A percentile compares a stretch with the other conserved stretches of the same genome.
phyloP scores from a whole-genome alignment of 2,329 filamentous ascomycete species.

The Ceratocystis papillata region DNA sequence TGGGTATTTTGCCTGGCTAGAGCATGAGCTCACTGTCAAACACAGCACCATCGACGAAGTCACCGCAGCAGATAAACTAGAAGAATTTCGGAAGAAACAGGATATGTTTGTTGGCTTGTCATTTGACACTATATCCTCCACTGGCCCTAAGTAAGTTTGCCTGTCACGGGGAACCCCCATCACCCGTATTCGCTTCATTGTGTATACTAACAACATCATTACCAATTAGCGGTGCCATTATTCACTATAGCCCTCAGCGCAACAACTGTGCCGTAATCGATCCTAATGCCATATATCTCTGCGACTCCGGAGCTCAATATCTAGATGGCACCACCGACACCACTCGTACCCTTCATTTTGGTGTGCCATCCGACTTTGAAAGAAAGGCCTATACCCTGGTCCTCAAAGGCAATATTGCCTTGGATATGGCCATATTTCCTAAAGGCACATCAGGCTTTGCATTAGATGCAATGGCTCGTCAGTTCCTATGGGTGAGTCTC shows the following conservation, averaged over 20 bases:
- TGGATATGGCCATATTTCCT: slow-evolving; percentile 79
- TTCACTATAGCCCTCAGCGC: slow-evolving; percentile 85
- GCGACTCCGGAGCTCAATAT: slow-evolving; percentile 95
- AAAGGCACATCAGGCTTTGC: slow-evolving; percentile 93
- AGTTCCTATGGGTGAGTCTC: slow-evolving; percentile 70
- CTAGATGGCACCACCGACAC: slow-evolving; percentile 92
- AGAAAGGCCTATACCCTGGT: slow-evolving; percentile 87
- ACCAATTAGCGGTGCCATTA: slow-evolving; percentile 71
- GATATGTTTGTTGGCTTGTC: slow-evolving; percentile 79
- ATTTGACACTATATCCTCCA: slow-evolving; percentile 93
- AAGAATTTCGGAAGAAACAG: slow-evolving; percentile 56
- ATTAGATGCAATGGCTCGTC: slow-evolving; percentile 75
- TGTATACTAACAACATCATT: slow-evolving; percentile 21
- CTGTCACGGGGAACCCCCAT: neutral
- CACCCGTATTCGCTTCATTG: slow-evolving; percentile 19
- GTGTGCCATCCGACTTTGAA: slow-evolving; percentile 70
- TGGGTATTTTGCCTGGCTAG: slow-evolving; percentile 93
- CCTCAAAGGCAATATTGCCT: slow-evolving; percentile 81
- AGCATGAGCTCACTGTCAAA: slow-evolving; percentile 70
- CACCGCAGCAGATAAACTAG: slow-evolving; percentile 80
- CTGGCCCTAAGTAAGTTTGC: slow-evolving; percentile 55
- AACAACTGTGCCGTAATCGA: slow-evolving; percentile 76
- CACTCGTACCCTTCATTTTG: slow-evolving; percentile 87
- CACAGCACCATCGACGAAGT: slow-evolving; percentile 74
- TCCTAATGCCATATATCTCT: slow-evolving; percentile 77